Conservation (phyloP, 1,139 yeast genomes). For the Saccharomyces hybrid region DNA sequence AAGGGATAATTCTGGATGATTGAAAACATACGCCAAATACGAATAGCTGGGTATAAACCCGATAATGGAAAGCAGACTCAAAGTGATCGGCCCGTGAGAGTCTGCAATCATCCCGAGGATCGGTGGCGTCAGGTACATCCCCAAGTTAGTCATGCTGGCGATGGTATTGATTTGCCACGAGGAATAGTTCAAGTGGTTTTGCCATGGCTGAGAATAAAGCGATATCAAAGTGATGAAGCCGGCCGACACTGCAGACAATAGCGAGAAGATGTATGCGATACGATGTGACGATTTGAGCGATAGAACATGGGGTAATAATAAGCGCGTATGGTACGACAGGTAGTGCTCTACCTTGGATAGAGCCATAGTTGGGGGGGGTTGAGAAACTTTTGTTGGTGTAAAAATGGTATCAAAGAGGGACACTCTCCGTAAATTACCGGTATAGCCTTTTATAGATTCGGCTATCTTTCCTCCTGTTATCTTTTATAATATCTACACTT, state of each 20-base stretch:
- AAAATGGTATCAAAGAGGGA: background rate
- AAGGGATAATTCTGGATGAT: constrained; percentile 14
- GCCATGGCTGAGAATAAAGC: constrained; percentile 69
- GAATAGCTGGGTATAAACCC: constrained; percentile 71
- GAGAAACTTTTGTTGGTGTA: background rate
- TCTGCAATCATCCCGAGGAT: constrained; percentile 78
- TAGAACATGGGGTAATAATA: constrained; percentile 24
- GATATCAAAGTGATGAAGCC: constrained; percentile 81
- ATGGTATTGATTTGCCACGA: constrained; percentile 72
- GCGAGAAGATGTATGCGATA: constrained; percentile 36
- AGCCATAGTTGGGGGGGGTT: constrained; percentile 11
- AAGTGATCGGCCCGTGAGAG: constrained; percentile 69
- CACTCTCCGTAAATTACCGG: background rate
- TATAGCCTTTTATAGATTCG: background rate
- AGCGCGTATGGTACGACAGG: constrained; percentile 36
- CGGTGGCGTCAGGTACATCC: constrained; percentile 83
- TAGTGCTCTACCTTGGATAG: constrained; percentile 31
- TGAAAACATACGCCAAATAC: constrained; percentile 38
- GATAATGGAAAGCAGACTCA: constrained; percentile 55
- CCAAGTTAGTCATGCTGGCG: constrained; percentile 68
- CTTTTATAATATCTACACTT: background rate
- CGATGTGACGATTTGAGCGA: constrained; percentile 30
- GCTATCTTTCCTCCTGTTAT: background rate
- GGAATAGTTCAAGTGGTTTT: constrained; percentile 47
- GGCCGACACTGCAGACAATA: constrained; percentile 58